Base-by-base conservation (phyloP, 768 basidiomycete species). In the Leccinellum luteum region DNA sequence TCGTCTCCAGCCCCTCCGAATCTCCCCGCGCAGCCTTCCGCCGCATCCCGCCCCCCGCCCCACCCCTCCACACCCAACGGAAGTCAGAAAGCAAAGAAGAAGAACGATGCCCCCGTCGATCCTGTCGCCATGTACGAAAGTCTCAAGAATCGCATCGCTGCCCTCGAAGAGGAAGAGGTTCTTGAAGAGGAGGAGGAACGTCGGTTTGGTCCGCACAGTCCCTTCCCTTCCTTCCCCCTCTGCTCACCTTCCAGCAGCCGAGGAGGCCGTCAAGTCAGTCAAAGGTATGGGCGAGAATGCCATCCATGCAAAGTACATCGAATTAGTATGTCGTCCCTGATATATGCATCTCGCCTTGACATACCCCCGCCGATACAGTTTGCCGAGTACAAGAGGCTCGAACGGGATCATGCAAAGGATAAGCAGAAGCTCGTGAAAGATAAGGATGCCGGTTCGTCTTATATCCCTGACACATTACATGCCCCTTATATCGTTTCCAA, bases 401-500 rank as follows among this genome's bases (percentile, higher is more conserved):
- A 94, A 73, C 83, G 92, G 61, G 92, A 93, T 68, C 89, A 93
- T 66, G 86, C 91, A 41, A 94, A 91, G 75, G 92, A 94, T 78
- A 93, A 90, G 73, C 92, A 94, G 77, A 94, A 94, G 68, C 78
- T 94, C 30, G 79, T 83, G 50, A 94, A 94, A 75, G 92, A 94
- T 78, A 93, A 93, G 76, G 92, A 94, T 74, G 84, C 90, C 62
- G 90, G 90, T 91, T 54, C 47, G 75, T 72, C 69, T 35, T 59
- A 34, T 48, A 19, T 44, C 19, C 25, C 49, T 50, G 23, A 21
- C 34, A 52, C 12, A 21, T 58, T 23, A 38, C 54, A 54, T 65
- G 19, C 4, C 48, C 55, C 64, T 67, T 59, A 65, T 60, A 38
- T 62, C 41, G 34, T 30, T 23, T 51, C 48, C 47, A 58, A 56